Conservation (phyloP, 75 land plant genomes). For the Pinus albicaulis region DNA sequence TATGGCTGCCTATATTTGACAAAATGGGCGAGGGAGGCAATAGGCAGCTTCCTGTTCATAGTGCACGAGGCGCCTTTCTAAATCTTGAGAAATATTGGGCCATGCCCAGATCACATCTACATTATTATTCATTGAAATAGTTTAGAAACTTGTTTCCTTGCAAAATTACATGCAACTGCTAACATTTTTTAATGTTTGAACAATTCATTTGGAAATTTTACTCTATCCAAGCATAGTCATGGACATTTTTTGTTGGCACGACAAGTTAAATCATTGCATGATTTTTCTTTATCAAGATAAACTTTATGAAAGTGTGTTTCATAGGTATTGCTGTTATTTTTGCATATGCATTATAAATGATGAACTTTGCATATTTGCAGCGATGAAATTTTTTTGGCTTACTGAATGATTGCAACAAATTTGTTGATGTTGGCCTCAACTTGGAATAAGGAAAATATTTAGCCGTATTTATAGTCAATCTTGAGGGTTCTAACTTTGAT, state of each 20-base stretch:
- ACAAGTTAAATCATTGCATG: no score
- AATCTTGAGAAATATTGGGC: background rate
- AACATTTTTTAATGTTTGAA: background rate
- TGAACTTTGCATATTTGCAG: no score
- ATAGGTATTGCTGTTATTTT: background rate
- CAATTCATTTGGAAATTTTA: background rate
- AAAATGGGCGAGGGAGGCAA: no score
- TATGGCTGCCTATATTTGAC: no score
- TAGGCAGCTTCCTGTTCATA: no score
- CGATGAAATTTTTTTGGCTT: background rate
- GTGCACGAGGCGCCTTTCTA: no score
- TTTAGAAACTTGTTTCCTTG: background rate
- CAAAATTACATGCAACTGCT: background rate
- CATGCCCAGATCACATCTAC: background rate
- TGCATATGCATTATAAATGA: background rate
- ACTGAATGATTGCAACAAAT: background rate
- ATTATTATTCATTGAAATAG: background rate
- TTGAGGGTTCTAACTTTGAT: background rate
- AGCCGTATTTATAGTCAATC: background rate
- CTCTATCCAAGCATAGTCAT: background rate
- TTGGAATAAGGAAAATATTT: background rate
- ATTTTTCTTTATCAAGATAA: background rate
- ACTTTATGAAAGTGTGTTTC: background rate
- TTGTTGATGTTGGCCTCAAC: background rate
- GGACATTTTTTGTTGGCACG: background rate